Evolutionary conservation across 305 asterid genomes (phyloP), one percentile per base, ranked within the genome.

Genomic region (Fraxinus angustifolia): DNA sequence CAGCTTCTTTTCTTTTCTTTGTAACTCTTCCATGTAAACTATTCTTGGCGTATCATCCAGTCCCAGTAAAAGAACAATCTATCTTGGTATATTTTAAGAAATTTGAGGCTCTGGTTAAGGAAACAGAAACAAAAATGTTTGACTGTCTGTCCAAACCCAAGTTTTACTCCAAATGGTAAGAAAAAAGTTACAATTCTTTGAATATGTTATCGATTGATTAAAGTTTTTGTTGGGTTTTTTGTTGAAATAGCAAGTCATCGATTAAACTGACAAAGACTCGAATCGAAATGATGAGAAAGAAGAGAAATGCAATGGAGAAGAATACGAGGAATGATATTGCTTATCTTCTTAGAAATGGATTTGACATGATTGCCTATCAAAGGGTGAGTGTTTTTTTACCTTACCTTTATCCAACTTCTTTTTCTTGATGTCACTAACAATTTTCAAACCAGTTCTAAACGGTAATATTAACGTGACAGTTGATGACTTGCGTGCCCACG

Each of bases 91-190:
- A 33, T 4, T n/a, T 70, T 50, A 74, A 12, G 0, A 53, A 71
- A 71, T 71, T 71, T 42, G 38, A 74, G 40, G 2, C 19, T 35
- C 53, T 21, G 42, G 76, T 71, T 71, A 71, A 71, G 45, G 23
- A 33, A 31, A 71, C 23, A 71, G 14, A 76, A 73, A 28, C 35
- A 82, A 71, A 89, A 30, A 96, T 96, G 99, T 89, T 96, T 33
- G 91, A 93, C 71, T 85, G 88, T 74, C 82, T 91, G 79, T 75
- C 88, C 84, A 96, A 87, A 78, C 88, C 92, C 92, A 96, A 87
- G 82, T 96, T 96, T 81, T 89, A 79, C 30, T 26, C 89, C 71
- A 96, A 89, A 92, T 86, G 98, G 99, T 95, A 60, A 80, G 83
- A 23, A 62, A 6, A 8, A 30, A 68, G 34, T 11, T 6, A 71